Base-by-base conservation (phyloP, 169 alveolate species). In the Cryptosporidium bovis region DNA sequence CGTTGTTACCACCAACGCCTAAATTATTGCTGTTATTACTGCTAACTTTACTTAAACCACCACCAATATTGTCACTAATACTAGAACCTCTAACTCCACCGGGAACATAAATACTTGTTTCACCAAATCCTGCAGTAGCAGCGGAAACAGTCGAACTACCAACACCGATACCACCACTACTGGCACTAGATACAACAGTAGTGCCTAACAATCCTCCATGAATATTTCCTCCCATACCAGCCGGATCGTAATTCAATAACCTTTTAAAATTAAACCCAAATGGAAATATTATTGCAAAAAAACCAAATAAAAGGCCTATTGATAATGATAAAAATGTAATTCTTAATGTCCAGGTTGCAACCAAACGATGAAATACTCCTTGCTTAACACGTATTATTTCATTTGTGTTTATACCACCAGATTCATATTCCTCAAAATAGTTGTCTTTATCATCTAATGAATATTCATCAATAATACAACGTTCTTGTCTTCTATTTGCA, bases 301-400 rank as follows among this genome's bases (percentile, higher is more conserved):
- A 77, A 12, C 50, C 87, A 62, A 77, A 77, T 18, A 77, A 77
- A 8, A 77, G n/a, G 16, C 77, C 69, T 18, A 77, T 18, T 27
- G 71, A 60, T 4, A 77, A 62, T 1, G 77, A 77, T 8, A 77
- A 27, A 24, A 77, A 77, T n/a, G 77, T 62, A 15, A 56, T 16
- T 46, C 71, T 58, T 64, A 77, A 6, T n/a, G 64, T 77, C 69
- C 69, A 60, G 2, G 87, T 77, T 58, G 87, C 87, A 20, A 77
- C 40, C 0, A 71, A 51, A 58, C 87, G 29, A 34, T 77, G 87
- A 31, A 77, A 77, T 40, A 77, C 87, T 60, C 87, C 87, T 24
- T 60, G 87, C 36, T 77, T 77, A 27, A 62, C 87, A 2, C 69
- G 44, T 16, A 77, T 46, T 16, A 56, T n/a, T 31, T 56, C 56